A percentile compares a stretch with the other conserved stretches of the same genome.
Conservation (phyloP, 306 rosid genomes). For the Cucurbita moschata region DNA sequence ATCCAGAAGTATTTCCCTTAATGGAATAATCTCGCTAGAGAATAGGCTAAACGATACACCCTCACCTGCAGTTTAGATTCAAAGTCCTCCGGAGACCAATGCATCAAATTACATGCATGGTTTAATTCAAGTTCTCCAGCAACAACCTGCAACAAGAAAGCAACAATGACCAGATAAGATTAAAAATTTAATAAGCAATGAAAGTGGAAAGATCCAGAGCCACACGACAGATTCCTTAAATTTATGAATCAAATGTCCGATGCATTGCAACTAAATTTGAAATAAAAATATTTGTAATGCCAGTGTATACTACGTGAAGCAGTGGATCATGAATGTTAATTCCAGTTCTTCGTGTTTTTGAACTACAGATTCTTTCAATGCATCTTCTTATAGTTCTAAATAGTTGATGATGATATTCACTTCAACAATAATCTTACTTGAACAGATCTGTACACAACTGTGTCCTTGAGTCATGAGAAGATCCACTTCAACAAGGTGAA, state of each 20-base stretch:
- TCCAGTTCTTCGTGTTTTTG: background rate
- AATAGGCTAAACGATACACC: background rate
- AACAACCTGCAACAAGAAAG: slow-evolving; percentile 42
- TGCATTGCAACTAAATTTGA: background rate
- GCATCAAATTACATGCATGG: slow-evolving; percentile 73
- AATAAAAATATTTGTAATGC: background rate
- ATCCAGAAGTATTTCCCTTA: background rate
- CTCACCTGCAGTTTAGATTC: slow-evolving; percentile 86
- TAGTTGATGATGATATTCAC: background rate
- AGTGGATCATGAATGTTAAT: background rate
- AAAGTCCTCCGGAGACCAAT: slow-evolving; percentile 91
- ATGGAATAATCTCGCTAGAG: background rate
- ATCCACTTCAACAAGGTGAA: background rate
- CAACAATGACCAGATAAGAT: background rate
- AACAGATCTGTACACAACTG: background rate
- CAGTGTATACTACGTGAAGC: background rate
- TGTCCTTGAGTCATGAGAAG: background rate
- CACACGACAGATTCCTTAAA: background rate
- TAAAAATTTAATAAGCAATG: background rate
- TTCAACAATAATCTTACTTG: background rate
- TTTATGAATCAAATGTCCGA: background rate
- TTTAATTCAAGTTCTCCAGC: slow-evolving; percentile 94
- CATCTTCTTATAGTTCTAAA: background rate
- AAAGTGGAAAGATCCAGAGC: background rate
- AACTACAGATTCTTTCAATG: background rate